Evolutionary conservation across 148 eudicot genomes (phyloP), one percentile per base, ranked within the genome.

Genomic region (Cornus controversa): DNA sequence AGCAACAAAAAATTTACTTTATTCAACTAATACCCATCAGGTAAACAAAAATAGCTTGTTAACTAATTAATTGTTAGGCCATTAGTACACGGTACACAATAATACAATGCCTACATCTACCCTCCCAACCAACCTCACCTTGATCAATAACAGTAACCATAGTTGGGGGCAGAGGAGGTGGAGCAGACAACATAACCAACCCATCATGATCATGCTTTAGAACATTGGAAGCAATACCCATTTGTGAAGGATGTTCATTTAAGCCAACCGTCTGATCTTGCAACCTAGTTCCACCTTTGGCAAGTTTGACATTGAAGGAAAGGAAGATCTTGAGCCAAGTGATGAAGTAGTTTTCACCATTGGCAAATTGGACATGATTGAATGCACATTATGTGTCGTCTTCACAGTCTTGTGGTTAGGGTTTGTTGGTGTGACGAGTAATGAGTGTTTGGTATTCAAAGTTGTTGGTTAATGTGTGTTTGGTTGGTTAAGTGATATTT

Each of bases 241-340:
- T 72, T 5, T 88, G 90, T 0, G 85, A 72, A 25, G 90, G 85
- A 45, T 84, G 91, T 15, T 89, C 93, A 42, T 91, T 89, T 0
- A 89, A 29, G 9, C 77, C 87, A 25, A 27, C 86, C 86, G 74
- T 84, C 36, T 84, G 87, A 34, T 83, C 80, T 2, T 45, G 65
- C 28, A 75, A 15, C 36, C 84, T 64, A 6, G 66, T 76, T 8
- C 73, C 80, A 34, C 66, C 63, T 25, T 90, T 8, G 97, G 89
- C 45, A 91, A 72, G 77, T 88, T 88, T 10, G 89, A 83, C 91
- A 87, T 89, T 1, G 90, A 82, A 8, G 97, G 97, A 9, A 94
- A 84, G 2, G 94, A 90, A 24, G 91, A 77, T 29, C 86, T 86
- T 26, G 94, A 92, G 40, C 87, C 94, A 25, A 84, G 85, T 5